These are phyloP conservation scores for Gymnopilus junonius DNA, from an alignment of 768 basidiomycete species.

Conservation along the genomic window DNA sequence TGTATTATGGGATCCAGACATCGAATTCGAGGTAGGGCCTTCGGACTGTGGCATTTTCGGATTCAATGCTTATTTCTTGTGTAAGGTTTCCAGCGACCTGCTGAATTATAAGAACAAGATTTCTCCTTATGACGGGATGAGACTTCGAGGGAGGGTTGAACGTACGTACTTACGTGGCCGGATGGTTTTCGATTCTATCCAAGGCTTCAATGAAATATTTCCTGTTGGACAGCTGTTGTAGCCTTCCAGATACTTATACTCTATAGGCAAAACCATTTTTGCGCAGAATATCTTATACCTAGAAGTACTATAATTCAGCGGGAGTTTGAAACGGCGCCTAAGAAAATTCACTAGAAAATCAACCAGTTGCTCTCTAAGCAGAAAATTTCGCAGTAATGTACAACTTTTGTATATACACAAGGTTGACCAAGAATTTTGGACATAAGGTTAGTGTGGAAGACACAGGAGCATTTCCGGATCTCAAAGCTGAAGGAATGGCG, in stretches of 20 bases:
- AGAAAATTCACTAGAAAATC: no score
- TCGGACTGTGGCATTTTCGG: background rate
- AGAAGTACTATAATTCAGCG: no score
- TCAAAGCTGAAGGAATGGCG: no score
- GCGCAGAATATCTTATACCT: no score
- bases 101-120: slow-evolving; percentile 94
- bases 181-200: slow-evolving; percentile 59
- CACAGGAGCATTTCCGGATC: no score
- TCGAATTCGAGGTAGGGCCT: slow-evolving; percentile 42
- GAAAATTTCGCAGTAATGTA: no score
- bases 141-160: slow-evolving; percentile 70
- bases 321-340: no score
- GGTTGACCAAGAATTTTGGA: no score
- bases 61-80: background rate
- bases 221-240: slow-evolving; percentile 45
- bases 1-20: slow-evolving; percentile 71
- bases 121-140: slow-evolving; percentile 84
- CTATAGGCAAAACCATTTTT: background rate
- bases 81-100: slow-evolving; percentile 70
- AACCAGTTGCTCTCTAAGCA: no score
- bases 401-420: no score
- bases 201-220: slow-evolving; percentile 37
- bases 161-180: slow-evolving; percentile 81
- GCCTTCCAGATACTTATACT: background rate
- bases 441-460: no score